Base-by-base conservation (phyloP, 2,329 filamentous ascomycete genomes). In the Botrytis cinerea region DNA sequence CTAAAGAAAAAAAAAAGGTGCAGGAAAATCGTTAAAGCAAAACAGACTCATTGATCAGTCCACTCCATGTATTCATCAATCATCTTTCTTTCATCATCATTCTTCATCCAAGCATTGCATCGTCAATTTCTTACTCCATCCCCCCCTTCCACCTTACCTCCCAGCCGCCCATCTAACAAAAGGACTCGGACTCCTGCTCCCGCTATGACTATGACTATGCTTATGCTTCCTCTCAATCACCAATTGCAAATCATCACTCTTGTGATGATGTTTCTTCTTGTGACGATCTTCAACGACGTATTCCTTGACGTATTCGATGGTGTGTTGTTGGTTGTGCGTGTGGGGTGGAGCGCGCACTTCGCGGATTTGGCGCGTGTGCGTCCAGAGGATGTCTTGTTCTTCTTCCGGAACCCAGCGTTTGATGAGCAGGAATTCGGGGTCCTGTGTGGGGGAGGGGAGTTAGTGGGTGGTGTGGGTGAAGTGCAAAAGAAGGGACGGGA, bases 351-450 rank as follows among this genome's bases (percentile, higher is more conserved):
- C 5, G 70, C 80, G 74, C 22, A 76, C 74, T 67, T 81, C 80
- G 18, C 80, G 74, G 75, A 93, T 81, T 61, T 86, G 83, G 75
- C 86, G 86, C 4, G 92, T 93, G 82, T 94, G 91, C 61, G 88
- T 87, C 87, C 92, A 95, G 67, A 94, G 86, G 73, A 89, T 84
- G 74, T 93, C 88, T 79, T 93, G 92, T 80, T 93, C 88, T 75
- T 88, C 87, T 77, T 93, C 90, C 6, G 89, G 87, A 70, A 94
- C 89, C 89, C 89, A 93, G 73, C 89, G 86, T 82, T 92, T 92
- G 83, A 94, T 92, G 74, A 95, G 82, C 72, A 94, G 84, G 77
- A 89, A 94, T 64, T 92, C 89, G 28, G 88, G 86, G 78, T 94
- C 90, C 85, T 90, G 25, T 1, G 14, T 54, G 48, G 48, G 48